phyloP scores from a whole-genome alignment of 148 eudicot species.

The Limonium bicolor region DNA sequence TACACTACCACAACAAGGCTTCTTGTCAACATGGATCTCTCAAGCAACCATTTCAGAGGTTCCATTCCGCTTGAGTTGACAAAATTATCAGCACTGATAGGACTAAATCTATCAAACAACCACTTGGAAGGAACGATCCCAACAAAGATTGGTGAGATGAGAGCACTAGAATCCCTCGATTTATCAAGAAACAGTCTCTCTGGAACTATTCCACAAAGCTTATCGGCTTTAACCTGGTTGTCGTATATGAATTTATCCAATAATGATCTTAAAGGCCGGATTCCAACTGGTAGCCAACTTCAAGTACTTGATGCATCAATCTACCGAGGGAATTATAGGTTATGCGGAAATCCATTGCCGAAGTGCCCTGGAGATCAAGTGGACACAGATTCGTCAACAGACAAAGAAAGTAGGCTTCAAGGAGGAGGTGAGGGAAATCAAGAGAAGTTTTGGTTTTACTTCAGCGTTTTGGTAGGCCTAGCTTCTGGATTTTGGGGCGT shows the following conservation, averaged over 20 bases:
- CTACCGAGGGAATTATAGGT: conserved; percentile 17
- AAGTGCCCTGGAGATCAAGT: conserved; percentile 5
- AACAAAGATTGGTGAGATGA: background rate
- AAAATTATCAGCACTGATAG: background rate
- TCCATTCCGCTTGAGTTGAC: conserved; percentile 25
- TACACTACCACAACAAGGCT: conserved; percentile 5
- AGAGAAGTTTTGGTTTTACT: conserved; percentile 7
- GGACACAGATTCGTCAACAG: background rate
- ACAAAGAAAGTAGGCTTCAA: background rate
- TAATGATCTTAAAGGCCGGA: conserved; percentile 11
- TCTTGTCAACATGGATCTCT: conserved; percentile 23
- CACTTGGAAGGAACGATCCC: conserved; percentile 13
- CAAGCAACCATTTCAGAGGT: conserved; percentile 22
- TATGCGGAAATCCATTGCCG: conserved; percentile 29
- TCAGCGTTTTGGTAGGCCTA: conserved; percentile 10
- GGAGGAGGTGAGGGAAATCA: background rate
- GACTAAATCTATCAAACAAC: conserved; percentile 11
- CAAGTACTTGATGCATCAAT: conserved; percentile 19
- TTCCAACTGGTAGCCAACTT: conserved; percentile 16
- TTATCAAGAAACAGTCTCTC: conserved; percentile 11
- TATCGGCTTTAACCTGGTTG: conserved; percentile 2
- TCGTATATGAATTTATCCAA: conserved; percentile 6
- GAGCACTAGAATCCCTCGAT: conserved; percentile 7
- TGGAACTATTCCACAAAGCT: conserved; percentile 12
- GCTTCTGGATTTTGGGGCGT: conserved; percentile 25